Percentiles rank a stretch among this genome's conserved stretches.
Evolutionary conservation across 169 alveolate species (phyloP).

Genomic region (Plasmodium malariae): DNA sequence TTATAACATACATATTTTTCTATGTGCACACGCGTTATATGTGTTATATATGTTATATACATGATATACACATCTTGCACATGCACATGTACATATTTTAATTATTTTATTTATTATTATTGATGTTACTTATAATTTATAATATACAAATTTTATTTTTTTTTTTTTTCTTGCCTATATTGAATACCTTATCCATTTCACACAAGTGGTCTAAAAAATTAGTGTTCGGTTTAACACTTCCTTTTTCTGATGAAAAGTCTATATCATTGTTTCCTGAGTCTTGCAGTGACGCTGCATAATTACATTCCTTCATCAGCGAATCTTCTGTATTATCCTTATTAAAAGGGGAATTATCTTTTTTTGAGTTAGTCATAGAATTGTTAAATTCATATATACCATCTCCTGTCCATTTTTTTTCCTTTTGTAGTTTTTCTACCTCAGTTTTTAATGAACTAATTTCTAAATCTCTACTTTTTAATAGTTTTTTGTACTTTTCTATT

Average conservation of each 20-base stretch:
- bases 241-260: neutral
- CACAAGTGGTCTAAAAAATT: neutral
- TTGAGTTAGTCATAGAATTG: conserved; percentile 2
- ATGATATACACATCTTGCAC: too few species aligned
- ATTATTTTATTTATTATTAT: too few species aligned
- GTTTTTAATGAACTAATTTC: conserved; percentile 24
- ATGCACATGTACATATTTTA: too few species aligned
- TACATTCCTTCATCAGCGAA: neutral
- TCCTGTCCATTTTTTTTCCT: conserved; percentile 1
- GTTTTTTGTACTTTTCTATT: conserved; percentile 31
- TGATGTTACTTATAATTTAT: too few species aligned
- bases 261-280: neutral
- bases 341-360: neutral
- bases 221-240: neutral
- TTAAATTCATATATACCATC: neutral
- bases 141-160: neutral
- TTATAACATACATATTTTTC: too few species aligned
- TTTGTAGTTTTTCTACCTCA: conserved; percentile 18
- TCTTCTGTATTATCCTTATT: conserved; percentile 5
- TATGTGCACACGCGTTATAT: too few species aligned
- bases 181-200: conserved; percentile 15
- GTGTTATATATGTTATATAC: too few species aligned
- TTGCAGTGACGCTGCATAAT: neutral
- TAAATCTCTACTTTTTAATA: conserved; percentile 61
- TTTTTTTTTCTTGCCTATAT: neutral